phyloP scores from a whole-genome alignment of 768 basidiomycete genomes.

The Hericium rajendrae region DNA sequence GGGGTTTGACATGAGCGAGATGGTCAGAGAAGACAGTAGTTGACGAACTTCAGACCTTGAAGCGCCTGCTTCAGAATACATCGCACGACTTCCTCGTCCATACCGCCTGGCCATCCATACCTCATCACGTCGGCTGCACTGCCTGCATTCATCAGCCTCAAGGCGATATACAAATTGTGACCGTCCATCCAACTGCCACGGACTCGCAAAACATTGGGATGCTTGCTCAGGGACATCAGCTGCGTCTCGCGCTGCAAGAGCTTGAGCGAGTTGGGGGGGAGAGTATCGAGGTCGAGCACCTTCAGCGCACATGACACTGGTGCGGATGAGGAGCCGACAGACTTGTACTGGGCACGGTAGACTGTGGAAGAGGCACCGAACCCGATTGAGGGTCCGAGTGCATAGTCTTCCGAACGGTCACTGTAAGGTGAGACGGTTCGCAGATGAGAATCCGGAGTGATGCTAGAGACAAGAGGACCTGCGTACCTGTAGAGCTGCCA shows the following conservation, averaged over 20 bases:
- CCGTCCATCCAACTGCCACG: conserved; percentile 84
- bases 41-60: conserved; percentile 77
- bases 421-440: conserved; percentile 27
- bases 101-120: conserved; percentile 79
- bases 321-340: conserved; percentile 22
- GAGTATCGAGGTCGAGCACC: conserved; percentile 77
- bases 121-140: conserved; percentile 79
- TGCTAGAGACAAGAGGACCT: not conserved
- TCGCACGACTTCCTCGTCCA: conserved; percentile 83
- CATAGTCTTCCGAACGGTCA: conserved; percentile 63
- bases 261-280: conserved; percentile 60
- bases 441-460: not conserved
- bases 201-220: conserved; percentile 88
- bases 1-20: not conserved
- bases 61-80: conserved; percentile 81
- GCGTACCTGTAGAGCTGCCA: conserved; percentile 72
- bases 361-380: conserved; percentile 92
- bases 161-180: conserved; percentile 75
- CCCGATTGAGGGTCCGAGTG: conserved; percentile 69
- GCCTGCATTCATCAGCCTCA: conserved; percentile 85
- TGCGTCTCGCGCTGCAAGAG: conserved; percentile 80
- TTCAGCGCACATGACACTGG: conserved; percentile 72
- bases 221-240: conserved; percentile 86
- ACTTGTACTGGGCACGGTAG: conserved; percentile 62
- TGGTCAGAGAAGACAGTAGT: conserved; percentile 14